These are phyloP conservation scores for Petunia hybrid DNA, from an alignment of 305 asterid species.

Conservation along the genomic window DNA sequence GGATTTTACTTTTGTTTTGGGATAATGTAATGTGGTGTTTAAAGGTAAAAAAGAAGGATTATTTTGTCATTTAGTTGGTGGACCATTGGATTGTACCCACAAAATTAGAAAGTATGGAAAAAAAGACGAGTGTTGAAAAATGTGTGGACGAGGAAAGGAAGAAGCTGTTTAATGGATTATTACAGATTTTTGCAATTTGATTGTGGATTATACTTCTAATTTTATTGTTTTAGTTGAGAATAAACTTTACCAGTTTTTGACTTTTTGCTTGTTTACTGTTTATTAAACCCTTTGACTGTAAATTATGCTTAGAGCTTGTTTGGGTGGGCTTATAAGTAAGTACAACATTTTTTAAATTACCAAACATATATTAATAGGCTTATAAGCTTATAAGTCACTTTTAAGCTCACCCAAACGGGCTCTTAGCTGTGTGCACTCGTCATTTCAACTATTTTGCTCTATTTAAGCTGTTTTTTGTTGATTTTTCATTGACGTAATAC, in stretches of 20 bases:
- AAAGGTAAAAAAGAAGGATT: neutral
- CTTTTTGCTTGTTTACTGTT: neutral
- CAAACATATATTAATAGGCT: no score
- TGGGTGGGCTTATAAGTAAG: neutral
- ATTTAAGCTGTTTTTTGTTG: no score
- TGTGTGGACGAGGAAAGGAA: slow-evolving; percentile 30
- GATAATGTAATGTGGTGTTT: neutral
- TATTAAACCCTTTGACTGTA: neutral
- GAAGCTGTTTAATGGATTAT: slow-evolving; percentile 22
- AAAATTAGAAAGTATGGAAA: neutral
- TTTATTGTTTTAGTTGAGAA: neutral
- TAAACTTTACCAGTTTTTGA: neutral
- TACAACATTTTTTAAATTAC: no score
- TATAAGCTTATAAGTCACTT: no score
- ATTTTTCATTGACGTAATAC: no score
- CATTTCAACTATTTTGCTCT: no score
- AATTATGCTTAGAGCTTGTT: neutral
- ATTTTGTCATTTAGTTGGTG: neutral
- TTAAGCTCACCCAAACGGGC: no score
- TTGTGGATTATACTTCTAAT: neutral
- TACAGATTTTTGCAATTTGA: slow-evolving; percentile 11
- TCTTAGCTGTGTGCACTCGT: no score
- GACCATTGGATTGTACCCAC: slow-evolving; percentile 5
- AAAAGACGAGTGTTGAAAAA: neutral
- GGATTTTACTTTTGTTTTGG: neutral